Evolutionary conservation across 2,329 filamentous ascomycete genomes (phyloP).

Genomic region (Ophiocordyceps camponoti-leonardi): DNA sequence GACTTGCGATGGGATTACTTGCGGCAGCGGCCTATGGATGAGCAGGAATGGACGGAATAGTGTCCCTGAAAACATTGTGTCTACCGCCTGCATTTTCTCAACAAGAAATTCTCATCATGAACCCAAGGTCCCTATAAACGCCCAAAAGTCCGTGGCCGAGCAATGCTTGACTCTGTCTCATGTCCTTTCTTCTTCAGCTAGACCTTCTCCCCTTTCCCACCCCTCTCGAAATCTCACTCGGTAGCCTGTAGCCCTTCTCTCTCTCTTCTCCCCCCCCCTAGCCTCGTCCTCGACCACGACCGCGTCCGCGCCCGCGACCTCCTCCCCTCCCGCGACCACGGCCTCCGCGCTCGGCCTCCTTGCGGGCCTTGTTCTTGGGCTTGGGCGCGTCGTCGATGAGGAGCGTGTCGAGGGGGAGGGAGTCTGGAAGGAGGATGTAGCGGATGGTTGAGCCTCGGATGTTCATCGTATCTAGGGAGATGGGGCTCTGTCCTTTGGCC

Average conservation of each 20-base stretch:
- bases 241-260: neutral
- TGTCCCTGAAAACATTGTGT: neutral
- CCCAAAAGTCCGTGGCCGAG: neutral
- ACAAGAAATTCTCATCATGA: neutral
- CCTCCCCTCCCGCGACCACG: slow-evolving; percentile 35
- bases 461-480: slow-evolving; percentile 88
- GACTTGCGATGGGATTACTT: no score
- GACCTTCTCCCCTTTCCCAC: neutral
- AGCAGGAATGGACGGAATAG: slow-evolving; percentile 1
- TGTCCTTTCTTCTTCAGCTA: neutral
- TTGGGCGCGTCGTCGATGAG: slow-evolving; percentile 94
- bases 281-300: slow-evolving; percentile 20
- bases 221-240: neutral
- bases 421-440: slow-evolving; percentile 93
- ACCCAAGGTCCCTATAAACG: neutral
- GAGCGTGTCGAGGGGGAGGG: slow-evolving; percentile 82
- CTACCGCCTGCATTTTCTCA: neutral
- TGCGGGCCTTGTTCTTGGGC: slow-evolving; percentile 98
- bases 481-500: slow-evolving; percentile 66
- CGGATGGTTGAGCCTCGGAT: slow-evolving; percentile 90
- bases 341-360: slow-evolving; percentile 53
- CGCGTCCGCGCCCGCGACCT: slow-evolving; percentile 34
- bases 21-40: neutral
- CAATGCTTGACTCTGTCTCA: neutral
- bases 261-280: no score